These are phyloP conservation scores for Alnus rubra DNA, from an alignment of 306 rosid genomes.

Conservation along the genomic window DNA sequence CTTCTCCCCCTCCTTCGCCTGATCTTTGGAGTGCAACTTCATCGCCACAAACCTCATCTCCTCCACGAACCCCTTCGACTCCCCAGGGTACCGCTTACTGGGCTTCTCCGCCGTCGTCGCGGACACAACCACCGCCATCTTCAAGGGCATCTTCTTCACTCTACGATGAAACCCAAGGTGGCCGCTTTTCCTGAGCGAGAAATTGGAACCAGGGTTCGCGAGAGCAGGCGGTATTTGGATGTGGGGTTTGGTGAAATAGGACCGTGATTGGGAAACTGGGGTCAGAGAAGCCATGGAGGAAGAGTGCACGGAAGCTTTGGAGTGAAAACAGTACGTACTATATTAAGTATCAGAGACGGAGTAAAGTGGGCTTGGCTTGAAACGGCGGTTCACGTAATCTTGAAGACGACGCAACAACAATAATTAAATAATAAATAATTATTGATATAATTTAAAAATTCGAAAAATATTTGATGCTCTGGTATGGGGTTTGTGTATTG, in stretches of 20 bases:
- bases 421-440: not conserved
- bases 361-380: constrained; percentile 13
- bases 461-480: not conserved
- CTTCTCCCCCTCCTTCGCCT: constrained; percentile 93
- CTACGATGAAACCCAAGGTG: constrained; percentile 4
- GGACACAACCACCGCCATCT: constrained; percentile 39
- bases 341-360: not conserved
- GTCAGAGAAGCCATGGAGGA: constrained; percentile 66
- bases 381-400: constrained; percentile 29
- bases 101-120: constrained; percentile 78
- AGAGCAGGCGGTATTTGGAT: constrained; percentile 8
- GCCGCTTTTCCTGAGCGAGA: constrained; percentile 23
- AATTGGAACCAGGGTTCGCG: constrained; percentile 13
- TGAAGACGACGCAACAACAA: constrained; percentile 37
- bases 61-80: constrained; percentile 91
- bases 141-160: constrained; percentile 34
- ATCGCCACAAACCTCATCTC: constrained; percentile 99
- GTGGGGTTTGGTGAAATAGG: constrained; percentile 33
- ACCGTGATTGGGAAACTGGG: constrained; percentile 53
- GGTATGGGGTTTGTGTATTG: not conserved
- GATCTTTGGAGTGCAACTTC: constrained; percentile 88
- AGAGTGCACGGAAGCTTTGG: constrained; percentile 37
- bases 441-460: not conserved
- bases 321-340: not conserved
- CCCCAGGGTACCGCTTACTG: constrained; percentile 82